Evolutionary conservation across 2,329 filamentous ascomycete species (phyloP).

Genomic region (Herpomyces periplanetae): DNA sequence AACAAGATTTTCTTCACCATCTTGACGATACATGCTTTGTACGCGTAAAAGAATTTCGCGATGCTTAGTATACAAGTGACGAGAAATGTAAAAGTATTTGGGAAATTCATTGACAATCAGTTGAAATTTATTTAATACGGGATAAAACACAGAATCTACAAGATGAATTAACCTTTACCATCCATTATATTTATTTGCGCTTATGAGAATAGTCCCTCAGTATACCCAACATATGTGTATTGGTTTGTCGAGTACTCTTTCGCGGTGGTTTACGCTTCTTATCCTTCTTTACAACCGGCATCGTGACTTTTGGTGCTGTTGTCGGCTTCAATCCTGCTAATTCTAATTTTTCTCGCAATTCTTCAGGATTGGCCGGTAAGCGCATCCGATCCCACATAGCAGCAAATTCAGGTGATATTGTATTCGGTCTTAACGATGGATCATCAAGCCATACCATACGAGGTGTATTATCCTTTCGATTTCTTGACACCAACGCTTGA

Average conservation of each 20-base stretch:
- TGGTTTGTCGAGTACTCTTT: constrained; percentile 39
- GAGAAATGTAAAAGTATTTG: no score
- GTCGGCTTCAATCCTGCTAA: constrained; percentile 46
- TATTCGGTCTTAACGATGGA: constrained; percentile 27
- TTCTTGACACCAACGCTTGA: constrained; percentile 44
- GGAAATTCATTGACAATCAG: no score
- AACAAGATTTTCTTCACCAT: no score
- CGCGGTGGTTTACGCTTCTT: constrained; percentile 38
- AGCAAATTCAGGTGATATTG: constrained; percentile 45
- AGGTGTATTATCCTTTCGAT: constrained; percentile 63
- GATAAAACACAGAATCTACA: no score
- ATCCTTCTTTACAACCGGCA: constrained; percentile 17
- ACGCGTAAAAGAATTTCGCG: no score
- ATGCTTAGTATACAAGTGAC: no score
- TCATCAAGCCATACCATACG: constrained; percentile 68
- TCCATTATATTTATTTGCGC: no score
- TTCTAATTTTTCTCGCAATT: constrained; percentile 34
- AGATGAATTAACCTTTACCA: no score
- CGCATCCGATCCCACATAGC: constrained; percentile 43
- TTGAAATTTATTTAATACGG: no score
- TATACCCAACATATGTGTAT: constrained; percentile 47
- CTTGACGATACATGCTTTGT: no score
- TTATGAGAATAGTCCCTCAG: constrained; percentile 26
- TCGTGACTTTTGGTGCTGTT: constrained; percentile 44
- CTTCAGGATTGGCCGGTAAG: constrained; percentile 26